These are phyloP conservation scores for Lasiodiplodia citricola DNA, from an alignment of 2,329 filamentous ascomycete genomes.

Conservation along the genomic window DNA sequence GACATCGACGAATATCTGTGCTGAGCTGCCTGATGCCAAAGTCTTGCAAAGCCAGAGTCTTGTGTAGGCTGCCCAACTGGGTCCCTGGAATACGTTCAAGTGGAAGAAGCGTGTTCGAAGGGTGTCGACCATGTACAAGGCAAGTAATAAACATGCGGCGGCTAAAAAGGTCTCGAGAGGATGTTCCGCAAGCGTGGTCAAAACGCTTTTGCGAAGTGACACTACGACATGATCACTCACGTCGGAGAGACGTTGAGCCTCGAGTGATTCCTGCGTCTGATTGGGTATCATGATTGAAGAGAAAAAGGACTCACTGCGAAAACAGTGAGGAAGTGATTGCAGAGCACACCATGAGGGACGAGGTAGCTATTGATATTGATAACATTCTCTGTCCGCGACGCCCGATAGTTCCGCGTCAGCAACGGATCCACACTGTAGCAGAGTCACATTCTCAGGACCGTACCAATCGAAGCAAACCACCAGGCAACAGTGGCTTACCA, in stretches of 20 bases:
- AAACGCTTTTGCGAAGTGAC: neutral
- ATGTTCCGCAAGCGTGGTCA: neutral
- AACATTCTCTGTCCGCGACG: neutral
- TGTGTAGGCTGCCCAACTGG: neutral
- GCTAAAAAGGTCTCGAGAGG: neutral
- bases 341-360: neutral
- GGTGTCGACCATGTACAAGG: neutral
- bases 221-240: neutral
- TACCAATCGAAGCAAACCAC: neutral
- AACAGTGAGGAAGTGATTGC: neutral
- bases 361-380: neutral
- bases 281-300: neutral
- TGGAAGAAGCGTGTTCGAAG: slow-evolving; percentile 3
- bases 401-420: neutral
- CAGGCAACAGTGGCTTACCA: neutral
- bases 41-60: neutral
- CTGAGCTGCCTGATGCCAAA: neutral
- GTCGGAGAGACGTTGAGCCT: neutral
- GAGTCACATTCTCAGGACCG: neutral
- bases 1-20: slow-evolving; percentile 1
- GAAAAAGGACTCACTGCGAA: neutral
- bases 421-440: neutral
- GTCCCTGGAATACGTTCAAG: neutral
- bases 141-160: neutral
- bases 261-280: neutral